phyloP scores from a whole-genome alignment of 2,329 filamentous ascomycete genomes.

The Curvularia sp. region DNA sequence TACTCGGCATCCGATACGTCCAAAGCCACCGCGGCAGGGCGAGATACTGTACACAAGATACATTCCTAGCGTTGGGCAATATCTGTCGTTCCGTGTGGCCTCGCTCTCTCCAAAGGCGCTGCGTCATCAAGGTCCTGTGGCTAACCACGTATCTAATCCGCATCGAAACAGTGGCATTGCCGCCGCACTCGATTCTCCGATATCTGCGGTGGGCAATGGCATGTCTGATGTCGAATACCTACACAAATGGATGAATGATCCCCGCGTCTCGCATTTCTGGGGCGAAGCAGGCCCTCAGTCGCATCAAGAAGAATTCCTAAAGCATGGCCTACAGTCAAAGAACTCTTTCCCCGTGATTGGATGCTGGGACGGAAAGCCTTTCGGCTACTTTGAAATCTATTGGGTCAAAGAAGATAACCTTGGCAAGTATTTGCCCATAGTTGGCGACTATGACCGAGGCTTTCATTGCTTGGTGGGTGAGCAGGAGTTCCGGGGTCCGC shows the following conservation, averaged over 20 bases:
- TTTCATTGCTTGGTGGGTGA: slow-evolving; percentile 90
- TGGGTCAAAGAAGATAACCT: slow-evolving; percentile 94
- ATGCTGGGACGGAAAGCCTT: slow-evolving; percentile 92
- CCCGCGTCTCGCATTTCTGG: slow-evolving; percentile 87
- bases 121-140: slow-evolving; percentile 67
- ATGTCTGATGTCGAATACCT: slow-evolving; percentile 72
- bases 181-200: slow-evolving; percentile 59
- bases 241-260: slow-evolving; percentile 86
- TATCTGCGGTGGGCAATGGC: slow-evolving; percentile 43
- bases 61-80: slow-evolving; percentile 80
- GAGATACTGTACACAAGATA: slow-evolving; percentile 91
- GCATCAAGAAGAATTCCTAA: slow-evolving; percentile 72
- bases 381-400: slow-evolving; percentile 97
- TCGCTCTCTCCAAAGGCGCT: slow-evolving; percentile 70
- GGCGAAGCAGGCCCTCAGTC: slow-evolving; percentile 66
- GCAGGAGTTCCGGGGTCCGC: slow-evolving; percentile 84
- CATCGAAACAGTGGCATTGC: slow-evolving; percentile 49
- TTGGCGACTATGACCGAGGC: slow-evolving; percentile 84
- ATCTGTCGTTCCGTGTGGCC: slow-evolving; percentile 87
- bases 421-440: slow-evolving; percentile 70
- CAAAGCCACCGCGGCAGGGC: slow-evolving; percentile 87
- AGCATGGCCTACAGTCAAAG: slow-evolving; percentile 66
- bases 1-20: slow-evolving; percentile 82
- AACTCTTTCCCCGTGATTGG: slow-evolving; percentile 92
- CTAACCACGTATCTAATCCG: slow-evolving; percentile 28